Evolutionary conservation across 305 asterid genomes (phyloP).

Genomic region (Andrographis paniculata): DNA sequence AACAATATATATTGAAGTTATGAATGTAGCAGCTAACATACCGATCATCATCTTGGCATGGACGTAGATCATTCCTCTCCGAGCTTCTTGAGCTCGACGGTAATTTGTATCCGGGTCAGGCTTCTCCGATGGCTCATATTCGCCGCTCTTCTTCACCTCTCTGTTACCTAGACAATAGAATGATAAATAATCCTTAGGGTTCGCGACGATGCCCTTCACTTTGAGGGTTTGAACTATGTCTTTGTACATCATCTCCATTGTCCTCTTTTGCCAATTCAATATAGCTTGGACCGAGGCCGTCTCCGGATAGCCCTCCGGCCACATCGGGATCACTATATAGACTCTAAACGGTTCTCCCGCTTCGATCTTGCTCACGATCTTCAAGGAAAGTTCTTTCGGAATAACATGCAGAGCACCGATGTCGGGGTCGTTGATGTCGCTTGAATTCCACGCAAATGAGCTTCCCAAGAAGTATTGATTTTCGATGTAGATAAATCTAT

Average conservation of each 20-base stretch:
- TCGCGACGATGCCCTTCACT: slow-evolving; percentile 30
- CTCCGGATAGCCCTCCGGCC: slow-evolving; percentile 53
- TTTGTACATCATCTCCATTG: slow-evolving; percentile 45
- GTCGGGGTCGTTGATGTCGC: slow-evolving; percentile 22
- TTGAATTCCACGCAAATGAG: slow-evolving; percentile 34
- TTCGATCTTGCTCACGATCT: slow-evolving; percentile 39
- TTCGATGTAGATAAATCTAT: slow-evolving; percentile 42
- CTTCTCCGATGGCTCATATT: slow-evolving; percentile 33
- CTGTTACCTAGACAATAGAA: slow-evolving; percentile 55
- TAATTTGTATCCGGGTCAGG: slow-evolving; percentile 34
- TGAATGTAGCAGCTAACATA: neutral
- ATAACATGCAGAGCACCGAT: slow-evolving; percentile 34
- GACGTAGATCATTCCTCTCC: slow-evolving; percentile 51
- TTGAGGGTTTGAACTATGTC: slow-evolving; percentile 31
- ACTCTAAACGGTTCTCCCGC: slow-evolving; percentile 39
- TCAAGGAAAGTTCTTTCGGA: slow-evolving; percentile 41
- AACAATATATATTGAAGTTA: neutral
- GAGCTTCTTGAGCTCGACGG: slow-evolving; percentile 32
- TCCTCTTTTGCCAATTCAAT: slow-evolving; percentile 46
- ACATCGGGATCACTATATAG: slow-evolving; percentile 44
- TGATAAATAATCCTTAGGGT: slow-evolving; percentile 40
- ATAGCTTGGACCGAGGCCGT: slow-evolving; percentile 40
- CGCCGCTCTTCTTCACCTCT: slow-evolving; percentile 33
- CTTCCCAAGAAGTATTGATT: slow-evolving; percentile 53
- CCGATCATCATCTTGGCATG: slow-evolving; percentile 46